A percentile compares a stretch with the other conserved stretches of the same genome.
Evolutionary conservation across 306 rosid genomes (phyloP).

Genomic region (Acacia melanoxylon): DNA sequence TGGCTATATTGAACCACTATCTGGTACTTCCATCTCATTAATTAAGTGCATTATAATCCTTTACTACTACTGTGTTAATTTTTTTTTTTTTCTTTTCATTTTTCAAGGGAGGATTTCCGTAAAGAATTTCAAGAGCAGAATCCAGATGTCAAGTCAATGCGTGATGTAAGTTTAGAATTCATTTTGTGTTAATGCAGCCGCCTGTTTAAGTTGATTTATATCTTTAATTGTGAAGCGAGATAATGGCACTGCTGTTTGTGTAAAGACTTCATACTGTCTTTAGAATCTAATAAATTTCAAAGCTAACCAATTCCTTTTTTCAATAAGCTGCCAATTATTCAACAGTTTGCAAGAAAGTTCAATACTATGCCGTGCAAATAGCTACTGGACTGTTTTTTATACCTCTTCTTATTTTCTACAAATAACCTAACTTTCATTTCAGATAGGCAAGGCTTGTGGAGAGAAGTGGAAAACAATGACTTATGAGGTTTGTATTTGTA

Average conservation of each 20-base stretch:
- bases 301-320: background rate
- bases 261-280: background rate
- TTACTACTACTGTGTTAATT: slow-evolving; percentile 27
- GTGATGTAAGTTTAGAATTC: slow-evolving; percentile 58
- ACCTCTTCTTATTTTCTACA: background rate
- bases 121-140: slow-evolving; percentile 81
- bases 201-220: slow-evolving; percentile 25
- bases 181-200: background rate
- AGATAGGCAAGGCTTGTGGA: slow-evolving; percentile 97
- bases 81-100: slow-evolving; percentile 29
- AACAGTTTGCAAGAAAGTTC: slow-evolving; percentile 16
- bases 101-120: slow-evolving; percentile 83
- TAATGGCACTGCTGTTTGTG: slow-evolving; percentile 21
- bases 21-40: slow-evolving; percentile 21
- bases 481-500: slow-evolving; percentile 63
- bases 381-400: background rate
- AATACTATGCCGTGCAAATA: slow-evolving; percentile 1
- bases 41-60: slow-evolving; percentile 12
- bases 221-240: slow-evolving; percentile 13
- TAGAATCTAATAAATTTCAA: background rate
- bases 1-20: slow-evolving; percentile 23
- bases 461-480: slow-evolving; percentile 97
- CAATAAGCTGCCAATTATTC: background rate
- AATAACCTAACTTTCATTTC: slow-evolving; percentile 36
- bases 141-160: slow-evolving; percentile 88